Evolutionary conservation across 2,329 filamentous ascomycete genomes (phyloP).

Genomic region (Pseudogymnoascus sp.): DNA sequence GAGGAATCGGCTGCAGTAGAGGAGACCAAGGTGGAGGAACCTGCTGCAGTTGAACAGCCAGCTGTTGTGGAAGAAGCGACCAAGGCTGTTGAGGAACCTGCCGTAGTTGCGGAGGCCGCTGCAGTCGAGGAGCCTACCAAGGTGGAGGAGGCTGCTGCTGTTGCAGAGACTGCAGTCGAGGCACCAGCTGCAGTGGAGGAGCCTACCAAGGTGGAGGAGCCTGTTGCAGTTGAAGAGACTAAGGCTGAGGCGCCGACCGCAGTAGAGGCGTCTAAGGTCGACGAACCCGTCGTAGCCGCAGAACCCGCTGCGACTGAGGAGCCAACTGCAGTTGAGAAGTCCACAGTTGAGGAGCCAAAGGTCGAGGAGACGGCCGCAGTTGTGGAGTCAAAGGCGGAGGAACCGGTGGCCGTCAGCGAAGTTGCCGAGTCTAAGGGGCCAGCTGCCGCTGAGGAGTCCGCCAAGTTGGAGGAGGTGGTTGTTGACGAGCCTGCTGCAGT

Average conservation of each 20-base stretch:
- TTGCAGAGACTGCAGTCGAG: too few species aligned
- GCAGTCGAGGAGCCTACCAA: neutral
- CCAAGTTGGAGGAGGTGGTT: neutral
- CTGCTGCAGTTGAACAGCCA: neutral
- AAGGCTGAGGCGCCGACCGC: neutral
- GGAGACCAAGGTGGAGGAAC: neutral
- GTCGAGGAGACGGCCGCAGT: neutral
- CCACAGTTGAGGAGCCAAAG: neutral
- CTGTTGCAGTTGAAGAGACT: neutral
- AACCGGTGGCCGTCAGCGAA: neutral
- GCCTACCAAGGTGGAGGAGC: neutral
- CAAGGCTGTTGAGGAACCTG: neutral
- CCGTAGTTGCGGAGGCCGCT: neutral
- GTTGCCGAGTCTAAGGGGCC: too few species aligned
- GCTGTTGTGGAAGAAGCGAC: neutral
- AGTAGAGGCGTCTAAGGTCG: neutral
- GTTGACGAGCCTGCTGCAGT: neutral
- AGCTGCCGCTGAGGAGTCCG: neutral
- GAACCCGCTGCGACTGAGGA: neutral
- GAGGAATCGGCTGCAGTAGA: neutral
- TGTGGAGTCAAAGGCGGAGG: neutral
- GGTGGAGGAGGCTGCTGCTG: neutral
- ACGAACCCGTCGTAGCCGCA: neutral
- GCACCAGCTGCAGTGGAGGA: neutral
- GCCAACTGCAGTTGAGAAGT: neutral